phyloP scores from a whole-genome alignment of 805 yeast genomes.

The Brettanomyces bruxellensis region DNA sequence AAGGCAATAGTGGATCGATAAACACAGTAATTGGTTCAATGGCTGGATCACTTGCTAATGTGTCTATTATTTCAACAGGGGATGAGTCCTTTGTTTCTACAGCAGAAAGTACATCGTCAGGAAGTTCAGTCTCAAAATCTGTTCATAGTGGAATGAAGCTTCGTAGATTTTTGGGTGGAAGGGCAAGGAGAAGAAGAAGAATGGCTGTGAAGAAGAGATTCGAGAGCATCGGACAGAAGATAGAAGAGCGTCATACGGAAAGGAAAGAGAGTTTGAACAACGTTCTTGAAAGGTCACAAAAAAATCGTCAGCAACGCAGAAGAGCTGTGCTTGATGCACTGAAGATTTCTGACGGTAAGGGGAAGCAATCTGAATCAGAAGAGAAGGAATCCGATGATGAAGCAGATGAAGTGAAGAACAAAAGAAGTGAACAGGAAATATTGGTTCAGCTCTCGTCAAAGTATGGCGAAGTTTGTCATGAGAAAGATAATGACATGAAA shows the following conservation, averaged over 20 bases:
- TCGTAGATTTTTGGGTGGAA: background rate
- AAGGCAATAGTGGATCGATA: constrained; percentile 1
- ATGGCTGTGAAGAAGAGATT: background rate
- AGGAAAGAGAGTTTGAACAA: background rate
- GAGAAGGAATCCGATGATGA: background rate
- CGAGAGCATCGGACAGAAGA: background rate
- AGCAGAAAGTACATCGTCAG: background rate
- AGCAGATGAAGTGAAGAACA: background rate
- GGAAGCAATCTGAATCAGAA: background rate
- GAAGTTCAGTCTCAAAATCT: background rate
- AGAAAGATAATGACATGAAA: background rate
- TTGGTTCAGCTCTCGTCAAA: constrained; percentile 1
- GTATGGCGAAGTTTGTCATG: constrained; percentile 3
- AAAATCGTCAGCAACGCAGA: background rate
- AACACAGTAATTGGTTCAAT: constrained; percentile 5
- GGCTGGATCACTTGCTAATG: constrained; percentile 3
- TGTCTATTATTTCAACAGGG: background rate
- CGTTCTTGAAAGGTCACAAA: background rate
- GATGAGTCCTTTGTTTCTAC: background rate
- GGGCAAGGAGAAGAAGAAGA: background rate
- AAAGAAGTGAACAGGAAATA: background rate
- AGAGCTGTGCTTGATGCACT: background rate
- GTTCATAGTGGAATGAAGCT: background rate
- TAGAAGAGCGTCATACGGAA: background rate
- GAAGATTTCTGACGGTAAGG: background rate